Evolutionary conservation across 768 basidiomycete species (phyloP).

Genomic region (Russula griseocarnosa): DNA sequence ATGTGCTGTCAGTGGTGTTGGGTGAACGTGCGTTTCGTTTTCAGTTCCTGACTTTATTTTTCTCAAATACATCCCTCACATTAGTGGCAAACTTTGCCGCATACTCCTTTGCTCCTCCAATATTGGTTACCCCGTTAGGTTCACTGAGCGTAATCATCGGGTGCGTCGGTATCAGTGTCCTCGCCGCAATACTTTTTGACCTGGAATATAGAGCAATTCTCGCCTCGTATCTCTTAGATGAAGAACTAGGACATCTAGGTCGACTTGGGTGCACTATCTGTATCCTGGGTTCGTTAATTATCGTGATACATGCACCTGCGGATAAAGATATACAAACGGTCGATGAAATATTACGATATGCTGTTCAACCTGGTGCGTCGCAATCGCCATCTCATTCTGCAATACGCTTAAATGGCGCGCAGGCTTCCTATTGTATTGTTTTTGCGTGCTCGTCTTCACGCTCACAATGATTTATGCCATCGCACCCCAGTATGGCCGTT

Average conservation of each 20-base stretch:
- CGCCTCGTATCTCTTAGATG: slow-evolving; percentile 87
- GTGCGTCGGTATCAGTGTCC: slow-evolving; percentile 43
- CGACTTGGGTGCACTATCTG: slow-evolving; percentile 81
- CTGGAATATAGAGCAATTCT: slow-evolving; percentile 67
- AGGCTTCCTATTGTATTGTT: slow-evolving; percentile 91
- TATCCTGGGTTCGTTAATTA: slow-evolving; percentile 84
- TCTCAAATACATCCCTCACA: background rate
- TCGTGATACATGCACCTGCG: slow-evolving; percentile 93
- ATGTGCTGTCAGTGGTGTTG: slow-evolving; percentile 61
- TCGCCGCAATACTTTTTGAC: slow-evolving; percentile 8
- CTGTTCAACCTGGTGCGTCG: slow-evolving; percentile 81
- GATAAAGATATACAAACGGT: slow-evolving; percentile 92
- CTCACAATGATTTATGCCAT: slow-evolving; percentile 84
- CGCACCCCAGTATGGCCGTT: slow-evolving; percentile 80
- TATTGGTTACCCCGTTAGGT: slow-evolving; percentile 97
- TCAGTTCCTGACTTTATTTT: slow-evolving; percentile 1
- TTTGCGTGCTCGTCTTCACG: slow-evolving; percentile 76
- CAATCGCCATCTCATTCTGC: background rate
- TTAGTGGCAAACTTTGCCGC: slow-evolving; percentile 89
- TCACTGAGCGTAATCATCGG: slow-evolving; percentile 95
- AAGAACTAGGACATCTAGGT: slow-evolving; percentile 92
- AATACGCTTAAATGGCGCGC: background rate
- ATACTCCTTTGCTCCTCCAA: slow-evolving; percentile 96
- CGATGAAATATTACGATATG: slow-evolving; percentile 88
- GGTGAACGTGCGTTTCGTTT: slow-evolving; percentile 68